Evolutionary conservation across 2,329 filamentous ascomycete genomes (phyloP), one percentile per base, ranked within the genome.

Genomic region (Aspergillus hiratsukae): DNA sequence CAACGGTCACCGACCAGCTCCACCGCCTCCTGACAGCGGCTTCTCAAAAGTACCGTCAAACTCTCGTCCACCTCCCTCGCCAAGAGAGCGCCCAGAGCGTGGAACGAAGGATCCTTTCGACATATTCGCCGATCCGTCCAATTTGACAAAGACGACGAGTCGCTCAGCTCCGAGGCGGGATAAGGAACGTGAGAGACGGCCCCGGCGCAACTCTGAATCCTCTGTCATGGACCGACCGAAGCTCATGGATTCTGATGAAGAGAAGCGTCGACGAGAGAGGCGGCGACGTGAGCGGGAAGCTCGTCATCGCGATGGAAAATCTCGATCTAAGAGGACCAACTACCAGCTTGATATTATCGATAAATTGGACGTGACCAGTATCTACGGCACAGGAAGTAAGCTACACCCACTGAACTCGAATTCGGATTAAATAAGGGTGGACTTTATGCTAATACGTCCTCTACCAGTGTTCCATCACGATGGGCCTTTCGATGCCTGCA

Each of bases 401-500:
- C 23, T 46, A 23, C 85, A 23, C 35, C 45, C 27, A 45, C 25
- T n/a, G 25, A 48, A 11, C 9, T 8, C 8, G 10, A 17, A 17
- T 19, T 14, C 10, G 11, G 19, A 17, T 37, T 17, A 14, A 37
- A 55, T n/a, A 14, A 52, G 29, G 10, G 45, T 57, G 9, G 9
- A 21, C 4, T 5, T 3, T 31, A 53, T 46, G 8, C 41, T 59
- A 49, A 60, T 5, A 50, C 57, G 37, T 53, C 7, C 4, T 14
- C 7, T 21, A 31, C 11, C 67, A 96, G 91, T 96, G 64, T 96
- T 97, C 76, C 94, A 99, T 68, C 94, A 99, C 69, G 94, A 97
- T 68, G 94, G 94, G 0, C 94, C 94, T 4, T 99, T 97, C 67
- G 94, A 99, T 74, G 94, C 94, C 21, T 90, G 94, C 72, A 96